phyloP scores from a whole-genome alignment of 352 stramenopile species.

The Phytophthora kernoviae region DNA sequence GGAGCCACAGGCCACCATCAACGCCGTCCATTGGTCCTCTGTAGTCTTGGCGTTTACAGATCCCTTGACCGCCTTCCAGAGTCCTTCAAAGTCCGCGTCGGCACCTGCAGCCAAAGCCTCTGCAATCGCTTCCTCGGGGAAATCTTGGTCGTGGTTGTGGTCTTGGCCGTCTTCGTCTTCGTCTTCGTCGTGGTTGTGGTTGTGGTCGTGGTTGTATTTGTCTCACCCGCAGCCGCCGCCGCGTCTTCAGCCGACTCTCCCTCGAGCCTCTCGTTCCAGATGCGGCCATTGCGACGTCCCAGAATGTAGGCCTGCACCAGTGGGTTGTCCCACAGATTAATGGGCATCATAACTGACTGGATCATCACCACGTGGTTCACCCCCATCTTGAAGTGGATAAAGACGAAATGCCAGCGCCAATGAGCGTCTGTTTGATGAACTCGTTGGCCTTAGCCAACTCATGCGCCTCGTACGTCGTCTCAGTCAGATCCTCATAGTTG shows the following conservation, averaged over 20 bases:
- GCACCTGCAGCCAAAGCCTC: slow-evolving; percentile 60
- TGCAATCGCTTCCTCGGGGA: slow-evolving; percentile 62
- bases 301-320: slow-evolving; percentile 81
- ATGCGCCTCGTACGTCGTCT: slow-evolving; percentile 79
- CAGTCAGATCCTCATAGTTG: slow-evolving; percentile 79
- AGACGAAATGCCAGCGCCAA: slow-evolving; percentile 76
- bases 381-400: slow-evolving; percentile 87
- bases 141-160: slow-evolving; percentile 37
- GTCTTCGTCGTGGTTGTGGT: slow-evolving; percentile 9
- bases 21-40: slow-evolving; percentile 79
- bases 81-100: slow-evolving; percentile 75
- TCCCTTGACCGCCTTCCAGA: slow-evolving; percentile 65
- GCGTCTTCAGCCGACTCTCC: slow-evolving; percentile 71
- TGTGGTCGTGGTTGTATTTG: slow-evolving; percentile 7
- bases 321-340: slow-evolving; percentile 85
- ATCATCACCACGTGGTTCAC: slow-evolving; percentile 90
- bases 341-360: slow-evolving; percentile 83
- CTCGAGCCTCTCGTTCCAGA: slow-evolving; percentile 84
- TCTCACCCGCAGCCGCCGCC: slow-evolving; percentile 30
- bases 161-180: slow-evolving; percentile 22
- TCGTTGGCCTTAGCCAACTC: slow-evolving; percentile 76
- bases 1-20: slow-evolving; percentile 85
- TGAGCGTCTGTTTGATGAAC: slow-evolving; percentile 86
- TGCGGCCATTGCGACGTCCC: slow-evolving; percentile 59
- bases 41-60: slow-evolving; percentile 70